Conservation (phyloP, 73 alveolate species). For the Stentor roeselii region DNA sequence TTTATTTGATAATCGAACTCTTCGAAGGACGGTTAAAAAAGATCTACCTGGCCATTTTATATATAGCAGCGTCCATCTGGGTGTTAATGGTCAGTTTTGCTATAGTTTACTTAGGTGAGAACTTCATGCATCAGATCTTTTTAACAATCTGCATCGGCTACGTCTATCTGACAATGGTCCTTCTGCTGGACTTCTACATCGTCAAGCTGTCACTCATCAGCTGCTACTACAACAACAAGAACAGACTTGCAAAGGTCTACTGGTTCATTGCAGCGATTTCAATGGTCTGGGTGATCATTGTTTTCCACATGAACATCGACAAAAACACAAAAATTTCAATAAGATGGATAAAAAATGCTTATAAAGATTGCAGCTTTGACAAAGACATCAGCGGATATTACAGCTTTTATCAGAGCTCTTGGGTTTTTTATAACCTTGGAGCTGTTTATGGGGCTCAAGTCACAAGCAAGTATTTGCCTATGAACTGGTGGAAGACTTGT, state of each 20-base stretch:
- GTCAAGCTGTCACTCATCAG: neutral
- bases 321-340: neutral
- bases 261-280: neutral
- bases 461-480: neutral
- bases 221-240: neutral
- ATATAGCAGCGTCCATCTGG: neutral
- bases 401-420: neutral
- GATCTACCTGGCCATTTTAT: neutral
- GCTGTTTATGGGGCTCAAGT: neutral
- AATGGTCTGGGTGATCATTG: neutral
- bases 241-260: neutral
- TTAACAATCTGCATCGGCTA: neutral
- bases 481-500: slow-evolving; percentile 10
- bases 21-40: neutral
- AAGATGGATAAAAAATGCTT: slow-evolving; percentile 6
- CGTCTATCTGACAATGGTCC: neutral
- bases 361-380: neutral
- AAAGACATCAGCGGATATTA: neutral
- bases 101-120: neutral
- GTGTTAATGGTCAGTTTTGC: neutral
- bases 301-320: neutral
- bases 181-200: neutral
- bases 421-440: slow-evolving; percentile 22
- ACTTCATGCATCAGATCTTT: neutral
- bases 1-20: neutral